phyloP scores from a whole-genome alignment of 2,329 filamentous ascomycete genomes.

The Chaetomium sp. region DNA sequence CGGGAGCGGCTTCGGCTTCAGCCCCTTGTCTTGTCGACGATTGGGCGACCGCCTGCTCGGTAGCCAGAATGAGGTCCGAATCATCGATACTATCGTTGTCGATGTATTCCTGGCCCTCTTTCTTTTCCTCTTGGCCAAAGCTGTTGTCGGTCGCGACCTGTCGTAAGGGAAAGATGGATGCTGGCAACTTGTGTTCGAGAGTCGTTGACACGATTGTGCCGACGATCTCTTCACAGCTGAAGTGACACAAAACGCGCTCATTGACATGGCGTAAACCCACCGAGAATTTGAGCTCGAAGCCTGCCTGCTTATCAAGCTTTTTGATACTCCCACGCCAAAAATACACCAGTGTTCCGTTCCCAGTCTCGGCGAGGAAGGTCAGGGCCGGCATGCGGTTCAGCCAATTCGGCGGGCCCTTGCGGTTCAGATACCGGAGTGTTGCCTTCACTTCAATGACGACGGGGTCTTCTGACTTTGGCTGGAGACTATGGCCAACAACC shows the following conservation, averaged over 20 bases:
- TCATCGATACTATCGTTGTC: constrained; percentile 46
- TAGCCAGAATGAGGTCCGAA: constrained; percentile 45
- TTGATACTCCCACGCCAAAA: constrained; percentile 66
- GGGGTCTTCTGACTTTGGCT: constrained; percentile 45
- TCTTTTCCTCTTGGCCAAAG: neutral
- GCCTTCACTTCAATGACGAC: constrained; percentile 65
- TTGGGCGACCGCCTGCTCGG: constrained; percentile 31
- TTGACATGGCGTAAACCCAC: constrained; percentile 57
- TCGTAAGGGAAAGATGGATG: constrained; percentile 27
- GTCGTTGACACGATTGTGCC: constrained; percentile 51
- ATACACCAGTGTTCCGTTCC: constrained; percentile 68
- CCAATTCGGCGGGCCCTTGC: constrained; percentile 62
- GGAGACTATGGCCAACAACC: constrained; percentile 37
- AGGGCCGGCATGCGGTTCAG: constrained; percentile 65
- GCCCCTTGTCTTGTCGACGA: constrained; percentile 8
- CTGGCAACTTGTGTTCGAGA: constrained; percentile 32
- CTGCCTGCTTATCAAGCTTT: constrained; percentile 63
- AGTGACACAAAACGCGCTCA: constrained; percentile 65
- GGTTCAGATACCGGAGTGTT: constrained; percentile 72
- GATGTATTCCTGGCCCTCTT: constrained; percentile 19
- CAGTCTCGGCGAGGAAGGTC: constrained; percentile 73
- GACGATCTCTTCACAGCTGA: constrained; percentile 85
- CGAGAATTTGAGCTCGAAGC: constrained; percentile 59
- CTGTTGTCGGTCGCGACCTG: neutral
- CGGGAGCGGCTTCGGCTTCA: constrained; percentile 16